Base-by-base conservation (phyloP, 2,329 filamentous ascomycete genomes). In the Arthrobotrys sphaeroides region DNA sequence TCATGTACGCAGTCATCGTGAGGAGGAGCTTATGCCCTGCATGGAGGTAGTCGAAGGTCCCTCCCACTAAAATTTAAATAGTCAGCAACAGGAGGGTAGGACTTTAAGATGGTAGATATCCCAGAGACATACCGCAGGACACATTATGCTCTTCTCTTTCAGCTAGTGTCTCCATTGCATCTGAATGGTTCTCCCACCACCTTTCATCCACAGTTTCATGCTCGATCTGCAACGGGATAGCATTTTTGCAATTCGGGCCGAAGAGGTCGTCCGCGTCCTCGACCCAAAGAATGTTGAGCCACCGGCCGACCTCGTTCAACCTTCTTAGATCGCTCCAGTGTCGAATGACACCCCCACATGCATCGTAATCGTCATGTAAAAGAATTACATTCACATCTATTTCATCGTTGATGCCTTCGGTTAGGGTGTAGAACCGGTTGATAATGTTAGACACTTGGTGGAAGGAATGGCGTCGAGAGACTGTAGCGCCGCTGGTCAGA, bases 1-100 rank as follows among this genome's bases (percentile, higher is more conserved):
- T 76, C 38, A 93, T 86, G 67, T 97, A 87, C 0, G 90, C 88
- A 0, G 91, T 92, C 76, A 94, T 94, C n/a, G 94, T 93, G 18
- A 99, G 87, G 18, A 99, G 87, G n/a, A 98, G 86, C 83, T 98
- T 99, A 84, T 99, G 95, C 4, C 95, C 95, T 2, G 92, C 90
- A 81, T 99, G 95, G 20, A 99, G 87, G 83, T 98, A 93, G 82
- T 99, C 95, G 83, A 98, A 99, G 0, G 95, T 99, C 7, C 95
- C 95, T 28, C 94, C 95, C 10, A 98, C 79, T 79, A 36, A 20
- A 24, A n/a, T 36, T 38, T 36, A 12, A 26, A 28, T 22, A 28
- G 43, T 73, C 38, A 79, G 77, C 73, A 68, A 22, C 16, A 22
- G 31, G 53, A 12, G n/a, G n/a, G 0, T 1, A 38, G 16, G 28